Conservation (phyloP, 1,284 basidiomycete species). For the Cutaneotrichosporon daszewskae region DNA sequence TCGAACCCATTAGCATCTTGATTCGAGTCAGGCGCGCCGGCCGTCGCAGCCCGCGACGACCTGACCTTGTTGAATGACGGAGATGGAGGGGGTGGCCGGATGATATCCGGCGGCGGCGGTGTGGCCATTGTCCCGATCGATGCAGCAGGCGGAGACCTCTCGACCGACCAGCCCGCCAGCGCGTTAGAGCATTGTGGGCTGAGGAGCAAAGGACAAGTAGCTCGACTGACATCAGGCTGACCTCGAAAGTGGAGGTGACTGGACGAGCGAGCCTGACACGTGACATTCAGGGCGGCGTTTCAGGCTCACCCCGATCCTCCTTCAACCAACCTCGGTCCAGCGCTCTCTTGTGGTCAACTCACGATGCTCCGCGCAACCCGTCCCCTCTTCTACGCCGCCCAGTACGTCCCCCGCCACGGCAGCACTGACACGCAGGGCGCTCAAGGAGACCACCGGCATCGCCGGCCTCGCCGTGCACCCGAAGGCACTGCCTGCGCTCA, state of each 20-base stretch:
- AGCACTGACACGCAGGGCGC: slow-evolving; percentile 27
- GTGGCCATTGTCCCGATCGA: slow-evolving; percentile 1
- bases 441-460: slow-evolving; percentile 75
- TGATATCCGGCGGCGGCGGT: slow-evolving; percentile 8
- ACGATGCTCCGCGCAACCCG: slow-evolving; percentile 72
- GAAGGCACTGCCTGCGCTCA: slow-evolving; percentile 70
- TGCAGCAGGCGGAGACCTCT: too few species aligned
- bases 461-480: slow-evolving; percentile 52
- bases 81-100: slow-evolving; percentile 2
- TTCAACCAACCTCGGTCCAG: neutral
- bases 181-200: too few species aligned
- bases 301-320: neutral
- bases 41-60: too few species aligned
- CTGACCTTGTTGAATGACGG: too few species aligned
- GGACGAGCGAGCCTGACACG: slow-evolving; percentile 1
- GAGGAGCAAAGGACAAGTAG: too few species aligned
- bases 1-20: too few species aligned
- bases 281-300: too few species aligned
- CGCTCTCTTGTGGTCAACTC: slow-evolving; percentile 1
- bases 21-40: too few species aligned
- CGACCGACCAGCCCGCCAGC: too few species aligned
- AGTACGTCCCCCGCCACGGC: slow-evolving; percentile 22
- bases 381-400: slow-evolving; percentile 53
- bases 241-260: neutral
- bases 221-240: too few species aligned